phyloP scores from a whole-genome alignment of 2,329 filamentous ascomycete genomes.

The Dryadomyces quercivorus region DNA sequence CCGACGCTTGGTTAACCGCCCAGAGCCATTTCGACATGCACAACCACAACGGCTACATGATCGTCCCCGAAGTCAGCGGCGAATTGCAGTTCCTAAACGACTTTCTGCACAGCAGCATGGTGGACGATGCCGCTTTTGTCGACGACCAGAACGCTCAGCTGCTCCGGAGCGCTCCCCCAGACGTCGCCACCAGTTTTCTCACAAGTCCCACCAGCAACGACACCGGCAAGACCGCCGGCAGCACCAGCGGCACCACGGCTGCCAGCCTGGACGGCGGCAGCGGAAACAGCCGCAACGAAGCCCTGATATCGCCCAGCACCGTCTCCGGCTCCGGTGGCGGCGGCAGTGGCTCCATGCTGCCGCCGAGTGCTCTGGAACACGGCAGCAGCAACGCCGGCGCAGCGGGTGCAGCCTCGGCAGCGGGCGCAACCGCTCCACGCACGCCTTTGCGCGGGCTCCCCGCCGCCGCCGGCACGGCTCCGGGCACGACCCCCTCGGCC shows the following conservation, averaged over 20 bases:
- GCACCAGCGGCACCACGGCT: conserved; percentile 19
- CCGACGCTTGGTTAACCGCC: conserved; percentile 66
- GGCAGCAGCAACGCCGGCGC: neutral
- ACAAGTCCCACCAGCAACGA: conserved; percentile 21
- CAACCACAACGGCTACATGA: conserved; percentile 89
- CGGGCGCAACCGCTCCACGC: neutral
- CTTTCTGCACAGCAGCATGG: conserved; percentile 81
- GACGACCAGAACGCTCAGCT: conserved; percentile 46
- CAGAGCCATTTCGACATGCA: conserved; percentile 91
- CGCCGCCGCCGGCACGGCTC: neutral
- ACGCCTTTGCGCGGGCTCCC: neutral
- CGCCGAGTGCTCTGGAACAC: conserved; percentile 27
- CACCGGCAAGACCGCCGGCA: neutral
- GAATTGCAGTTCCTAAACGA: conserved; percentile 97
- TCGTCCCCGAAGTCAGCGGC: conserved; percentile 81
- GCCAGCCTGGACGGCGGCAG: neutral
- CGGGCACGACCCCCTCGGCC: conserved; percentile 16
- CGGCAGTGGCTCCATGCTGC: conserved; percentile 41
- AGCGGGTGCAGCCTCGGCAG: neutral
- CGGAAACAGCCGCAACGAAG: neutral
- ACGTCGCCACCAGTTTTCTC: conserved; percentile 36
- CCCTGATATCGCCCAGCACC: neutral
- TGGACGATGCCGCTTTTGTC: conserved; percentile 68
- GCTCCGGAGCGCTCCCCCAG: conserved; percentile 28
- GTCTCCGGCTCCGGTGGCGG: neutral